phyloP scores from a whole-genome alignment of 2,329 filamentous ascomycete genomes.

The Diaporthe sp. region DNA sequence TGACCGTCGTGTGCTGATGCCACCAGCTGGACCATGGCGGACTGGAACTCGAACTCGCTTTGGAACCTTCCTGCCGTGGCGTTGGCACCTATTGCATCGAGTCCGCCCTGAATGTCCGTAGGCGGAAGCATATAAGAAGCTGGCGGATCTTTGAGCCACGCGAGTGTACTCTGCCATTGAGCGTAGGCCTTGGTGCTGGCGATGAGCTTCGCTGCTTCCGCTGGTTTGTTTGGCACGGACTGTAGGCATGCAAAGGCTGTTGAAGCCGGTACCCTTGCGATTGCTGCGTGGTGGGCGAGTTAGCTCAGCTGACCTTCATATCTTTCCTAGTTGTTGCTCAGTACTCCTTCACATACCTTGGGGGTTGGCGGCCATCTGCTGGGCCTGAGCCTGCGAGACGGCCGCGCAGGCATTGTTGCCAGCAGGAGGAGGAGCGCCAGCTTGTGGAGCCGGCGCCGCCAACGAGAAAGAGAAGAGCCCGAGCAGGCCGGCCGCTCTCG shows the following conservation, averaged over 20 bases:
- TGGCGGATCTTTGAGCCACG: constrained; percentile 63
- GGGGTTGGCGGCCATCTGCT: constrained; percentile 26
- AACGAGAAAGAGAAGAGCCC: constrained; percentile 12
- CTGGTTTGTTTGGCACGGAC: constrained; percentile 50
- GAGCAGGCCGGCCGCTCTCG: constrained; percentile 28
- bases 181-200: constrained; percentile 53
- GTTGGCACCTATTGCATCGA: constrained; percentile 57
- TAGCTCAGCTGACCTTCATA: background rate
- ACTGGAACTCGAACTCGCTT: constrained; percentile 66
- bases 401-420: constrained; percentile 24
- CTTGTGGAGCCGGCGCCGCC: constrained; percentile 28
- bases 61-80: constrained; percentile 53
- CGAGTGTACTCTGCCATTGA: constrained; percentile 59
- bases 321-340: background rate
- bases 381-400: constrained; percentile 24
- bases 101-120: constrained; percentile 57
- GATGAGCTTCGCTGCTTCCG: constrained; percentile 48
- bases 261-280: constrained; percentile 48
- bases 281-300: constrained; percentile 34
- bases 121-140: constrained; percentile 58
- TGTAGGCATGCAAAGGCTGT: constrained; percentile 51
- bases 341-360: background rate
- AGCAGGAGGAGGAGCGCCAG: background rate
- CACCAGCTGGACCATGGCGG: constrained; percentile 63
- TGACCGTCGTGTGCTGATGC: constrained; percentile 73